Conservation (phyloP, 108 stramenopile genomes). For the Pseudonitzschia pungens region DNA sequence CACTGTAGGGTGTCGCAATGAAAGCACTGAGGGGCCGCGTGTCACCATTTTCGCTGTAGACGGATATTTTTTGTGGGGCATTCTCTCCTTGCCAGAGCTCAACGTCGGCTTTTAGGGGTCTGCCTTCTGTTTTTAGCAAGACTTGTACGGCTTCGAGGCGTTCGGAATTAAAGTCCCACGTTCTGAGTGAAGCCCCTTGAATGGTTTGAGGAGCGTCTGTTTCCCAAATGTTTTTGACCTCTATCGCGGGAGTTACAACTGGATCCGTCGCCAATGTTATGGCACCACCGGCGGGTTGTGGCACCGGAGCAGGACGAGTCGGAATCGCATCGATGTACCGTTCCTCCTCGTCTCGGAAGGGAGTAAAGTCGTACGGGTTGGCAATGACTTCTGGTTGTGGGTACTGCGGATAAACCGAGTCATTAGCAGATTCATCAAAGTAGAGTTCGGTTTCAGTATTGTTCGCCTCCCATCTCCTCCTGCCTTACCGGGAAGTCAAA, state of each 20-base stretch:
- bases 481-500: neutral
- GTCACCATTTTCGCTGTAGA: conserved; percentile 77
- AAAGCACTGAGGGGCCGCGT: conserved; percentile 71
- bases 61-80: conserved; percentile 73
- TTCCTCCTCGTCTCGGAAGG: conserved; percentile 1
- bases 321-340: neutral
- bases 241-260: neutral
- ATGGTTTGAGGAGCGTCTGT: conserved; percentile 39
- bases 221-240: conserved; percentile 14
- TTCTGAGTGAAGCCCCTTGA: conserved; percentile 73
- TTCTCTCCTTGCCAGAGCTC: conserved; percentile 77
- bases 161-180: conserved; percentile 67
- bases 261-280: conserved; percentile 3
- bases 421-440: neutral
- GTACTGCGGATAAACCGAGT: neutral
- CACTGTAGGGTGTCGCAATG: conserved; percentile 72
- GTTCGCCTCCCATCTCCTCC: neutral
- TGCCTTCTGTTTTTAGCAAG: conserved; percentile 68
- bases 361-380: conserved; percentile 14
- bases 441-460: conserved; percentile 5
- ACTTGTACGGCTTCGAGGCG: conserved; percentile 61
- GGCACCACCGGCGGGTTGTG: conserved; percentile 6
- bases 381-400: conserved; percentile 5
- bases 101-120: conserved; percentile 75
- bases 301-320: conserved; percentile 6